phyloP scores from a whole-genome alignment of 441 rosid genomes.

The Jatropha podagrica region DNA sequence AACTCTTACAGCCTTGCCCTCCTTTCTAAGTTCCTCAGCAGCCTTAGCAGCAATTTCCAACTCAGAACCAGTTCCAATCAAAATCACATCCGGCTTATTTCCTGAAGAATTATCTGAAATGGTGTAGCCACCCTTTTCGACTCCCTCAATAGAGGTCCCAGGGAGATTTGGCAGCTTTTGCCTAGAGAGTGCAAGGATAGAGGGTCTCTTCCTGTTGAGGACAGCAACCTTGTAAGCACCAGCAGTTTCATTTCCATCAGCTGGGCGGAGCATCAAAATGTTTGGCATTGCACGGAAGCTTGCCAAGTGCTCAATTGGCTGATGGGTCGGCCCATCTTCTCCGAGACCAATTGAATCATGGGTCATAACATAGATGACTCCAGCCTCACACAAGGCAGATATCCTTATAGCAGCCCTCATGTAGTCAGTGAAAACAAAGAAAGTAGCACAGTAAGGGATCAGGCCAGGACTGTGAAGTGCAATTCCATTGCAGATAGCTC shows the following conservation, averaged over 20 bases:
- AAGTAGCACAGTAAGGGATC: constrained; percentile 86
- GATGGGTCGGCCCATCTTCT: constrained; percentile 97
- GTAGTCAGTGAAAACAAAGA: constrained; percentile 96
- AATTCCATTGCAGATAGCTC: constrained; percentile 84
- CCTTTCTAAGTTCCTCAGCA: constrained; percentile 72
- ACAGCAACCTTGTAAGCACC: constrained; percentile 82
- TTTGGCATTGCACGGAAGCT: constrained; percentile 99
- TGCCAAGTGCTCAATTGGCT: constrained; percentile 88
- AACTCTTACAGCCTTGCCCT: constrained; percentile 76
- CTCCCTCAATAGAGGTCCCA: constrained; percentile 83
- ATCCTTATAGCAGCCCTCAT: constrained; percentile 90
- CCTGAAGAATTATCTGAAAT: constrained; percentile 77
- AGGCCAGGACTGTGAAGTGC: constrained; percentile 77
- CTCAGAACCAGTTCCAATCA: constrained; percentile 90
- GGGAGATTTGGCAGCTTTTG: constrained; percentile 80
- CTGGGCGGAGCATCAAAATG: constrained; percentile 84
- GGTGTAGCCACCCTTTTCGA: constrained; percentile 75
- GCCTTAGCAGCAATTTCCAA: constrained; percentile 76
- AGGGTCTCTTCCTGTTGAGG: constrained; percentile 68
- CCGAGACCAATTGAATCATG: constrained; percentile 97
- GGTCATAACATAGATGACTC: constrained; percentile 91
- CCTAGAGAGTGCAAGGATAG: constrained; percentile 77
- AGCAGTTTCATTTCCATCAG: constrained; percentile 90
- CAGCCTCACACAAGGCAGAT: constrained; percentile 70
- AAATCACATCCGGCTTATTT: constrained; percentile 75